These are phyloP conservation scores for Pueraria montana DNA, from an alignment of 306 rosid genomes.

Conservation along the genomic window DNA sequence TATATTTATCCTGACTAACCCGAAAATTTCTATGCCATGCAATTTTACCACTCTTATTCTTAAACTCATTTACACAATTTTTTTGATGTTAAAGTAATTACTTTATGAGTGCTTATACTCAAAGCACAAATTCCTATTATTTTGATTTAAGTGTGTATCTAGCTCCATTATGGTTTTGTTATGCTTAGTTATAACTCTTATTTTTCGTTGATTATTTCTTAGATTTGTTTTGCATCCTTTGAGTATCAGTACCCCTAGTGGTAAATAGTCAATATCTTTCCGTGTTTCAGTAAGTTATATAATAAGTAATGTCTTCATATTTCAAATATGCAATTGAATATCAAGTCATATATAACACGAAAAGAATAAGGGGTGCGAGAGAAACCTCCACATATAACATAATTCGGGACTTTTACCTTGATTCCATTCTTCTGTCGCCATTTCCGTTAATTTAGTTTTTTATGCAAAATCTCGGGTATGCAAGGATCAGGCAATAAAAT, in stretches of 20 bases:
- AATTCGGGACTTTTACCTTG: not conserved
- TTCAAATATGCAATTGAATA: not conserved
- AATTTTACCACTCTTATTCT: not conserved
- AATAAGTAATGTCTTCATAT: not conserved
- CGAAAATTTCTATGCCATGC: not conserved
- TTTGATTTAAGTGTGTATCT: not conserved
- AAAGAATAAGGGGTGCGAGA: too few relatives aligned
- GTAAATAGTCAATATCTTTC: not conserved
- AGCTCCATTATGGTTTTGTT: not conserved
- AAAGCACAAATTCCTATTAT: not conserved
- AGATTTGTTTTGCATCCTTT: not conserved
- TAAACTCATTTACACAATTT: not conserved
- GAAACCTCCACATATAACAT: not conserved
- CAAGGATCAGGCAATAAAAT: slow-evolving; percentile 34
- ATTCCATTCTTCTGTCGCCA: not conserved
- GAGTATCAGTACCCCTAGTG: not conserved
- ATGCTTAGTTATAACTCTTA: too few relatives aligned
- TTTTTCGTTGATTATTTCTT: not conserved
- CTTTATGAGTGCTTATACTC: not conserved
- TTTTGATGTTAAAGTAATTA: not conserved
- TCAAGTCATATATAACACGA: too few relatives aligned
- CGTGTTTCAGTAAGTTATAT: not conserved
- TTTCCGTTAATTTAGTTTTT: not conserved
- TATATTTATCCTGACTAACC: not conserved
- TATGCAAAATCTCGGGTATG: slow-evolving; percentile 6